These are phyloP conservation scores for Porpolomopsis calyptriformis DNA, from an alignment of 768 basidiomycete genomes.

Conservation along the genomic window DNA sequence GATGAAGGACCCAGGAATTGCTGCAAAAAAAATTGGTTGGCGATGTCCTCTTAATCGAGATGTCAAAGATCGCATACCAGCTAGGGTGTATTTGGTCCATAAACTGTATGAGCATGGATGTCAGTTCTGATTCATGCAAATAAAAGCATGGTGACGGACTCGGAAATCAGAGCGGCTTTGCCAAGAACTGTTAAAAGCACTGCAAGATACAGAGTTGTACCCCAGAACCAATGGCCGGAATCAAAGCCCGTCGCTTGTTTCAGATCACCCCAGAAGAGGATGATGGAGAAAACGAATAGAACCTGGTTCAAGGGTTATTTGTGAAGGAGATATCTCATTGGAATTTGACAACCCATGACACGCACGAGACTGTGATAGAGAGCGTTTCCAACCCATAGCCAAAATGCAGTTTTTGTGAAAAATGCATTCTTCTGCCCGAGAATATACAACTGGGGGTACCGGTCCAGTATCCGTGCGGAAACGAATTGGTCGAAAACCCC, in stretches of 20 bases:
- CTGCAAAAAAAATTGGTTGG: constrained; percentile 26
- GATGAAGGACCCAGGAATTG: constrained; percentile 93
- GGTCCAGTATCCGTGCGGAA: constrained; percentile 88
- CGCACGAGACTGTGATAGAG: constrained; percentile 81
- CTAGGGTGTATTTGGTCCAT: constrained; percentile 99
- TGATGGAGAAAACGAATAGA: constrained; percentile 76
- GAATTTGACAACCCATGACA: neutral
- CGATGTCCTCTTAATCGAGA: neutral
- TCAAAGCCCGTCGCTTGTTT: constrained; percentile 73
- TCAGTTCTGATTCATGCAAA: constrained; percentile 1
- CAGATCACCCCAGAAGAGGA: constrained; percentile 89
- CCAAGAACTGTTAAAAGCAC: constrained; percentile 92
- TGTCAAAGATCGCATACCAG: constrained; percentile 37
- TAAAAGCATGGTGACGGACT: constrained; percentile 51
- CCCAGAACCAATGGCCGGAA: constrained; percentile 98
- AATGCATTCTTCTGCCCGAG: constrained; percentile 92
- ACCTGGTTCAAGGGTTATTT: constrained; percentile 37
- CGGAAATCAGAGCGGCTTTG: constrained; percentile 93
- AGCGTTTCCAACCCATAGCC: constrained; percentile 86
- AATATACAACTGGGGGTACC: constrained; percentile 93
- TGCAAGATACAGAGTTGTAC: constrained; percentile 88
- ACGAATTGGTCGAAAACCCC: constrained; percentile 99
- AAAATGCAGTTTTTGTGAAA: constrained; percentile 84
- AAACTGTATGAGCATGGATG: constrained; percentile 38
- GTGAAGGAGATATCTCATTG: neutral